A percentile compares a stretch with the other conserved stretches of the same genome.
phyloP scores from a whole-genome alignment of 1,284 basidiomycete species.

The Apiotrichum sp. region DNA sequence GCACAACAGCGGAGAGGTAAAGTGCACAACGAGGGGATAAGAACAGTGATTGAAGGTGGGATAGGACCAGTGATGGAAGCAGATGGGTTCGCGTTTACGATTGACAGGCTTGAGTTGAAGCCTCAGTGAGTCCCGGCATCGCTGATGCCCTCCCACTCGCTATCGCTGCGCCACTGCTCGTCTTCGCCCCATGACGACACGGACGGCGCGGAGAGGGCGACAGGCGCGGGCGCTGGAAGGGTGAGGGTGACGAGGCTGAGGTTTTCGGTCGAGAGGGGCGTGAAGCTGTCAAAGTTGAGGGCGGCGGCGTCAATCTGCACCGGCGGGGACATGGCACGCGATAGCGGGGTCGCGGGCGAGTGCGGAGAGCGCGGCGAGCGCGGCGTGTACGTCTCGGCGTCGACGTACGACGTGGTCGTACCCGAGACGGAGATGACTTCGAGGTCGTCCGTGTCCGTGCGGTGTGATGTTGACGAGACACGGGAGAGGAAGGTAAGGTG shows the following conservation, averaged over 20 bases:
- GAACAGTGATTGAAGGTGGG: background rate
- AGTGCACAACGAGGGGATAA: background rate
- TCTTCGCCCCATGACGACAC: constrained; percentile 12
- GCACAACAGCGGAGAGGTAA: background rate
- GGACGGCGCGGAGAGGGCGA: background rate
- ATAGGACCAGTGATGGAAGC: background rate
- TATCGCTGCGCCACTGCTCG: constrained; percentile 9
- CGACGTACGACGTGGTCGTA: constrained; percentile 9
- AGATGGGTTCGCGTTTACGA: too few relatives aligned
- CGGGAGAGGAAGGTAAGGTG: background rate
- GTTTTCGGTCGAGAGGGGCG: background rate
- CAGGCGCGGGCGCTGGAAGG: background rate
- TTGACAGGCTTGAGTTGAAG: too few relatives aligned
- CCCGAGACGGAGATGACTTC: constrained; percentile 12
- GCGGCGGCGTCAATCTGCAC: background rate
- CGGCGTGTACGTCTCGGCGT: constrained; percentile 19
- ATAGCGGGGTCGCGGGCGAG: background rate
- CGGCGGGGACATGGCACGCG: constrained; percentile 3
- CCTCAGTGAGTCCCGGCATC: background rate
- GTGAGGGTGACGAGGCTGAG: background rate
- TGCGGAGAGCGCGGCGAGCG: constrained; percentile 3
- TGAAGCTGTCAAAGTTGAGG: background rate
- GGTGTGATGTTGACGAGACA: background rate
- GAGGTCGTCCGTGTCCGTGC: constrained; percentile 3
- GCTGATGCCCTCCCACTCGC: constrained; percentile 14